A percentile compares a stretch with the other conserved stretches of the same genome.
phyloP scores from a whole-genome alignment of 2,329 filamentous ascomycete genomes.

The Penicillium sp. region DNA sequence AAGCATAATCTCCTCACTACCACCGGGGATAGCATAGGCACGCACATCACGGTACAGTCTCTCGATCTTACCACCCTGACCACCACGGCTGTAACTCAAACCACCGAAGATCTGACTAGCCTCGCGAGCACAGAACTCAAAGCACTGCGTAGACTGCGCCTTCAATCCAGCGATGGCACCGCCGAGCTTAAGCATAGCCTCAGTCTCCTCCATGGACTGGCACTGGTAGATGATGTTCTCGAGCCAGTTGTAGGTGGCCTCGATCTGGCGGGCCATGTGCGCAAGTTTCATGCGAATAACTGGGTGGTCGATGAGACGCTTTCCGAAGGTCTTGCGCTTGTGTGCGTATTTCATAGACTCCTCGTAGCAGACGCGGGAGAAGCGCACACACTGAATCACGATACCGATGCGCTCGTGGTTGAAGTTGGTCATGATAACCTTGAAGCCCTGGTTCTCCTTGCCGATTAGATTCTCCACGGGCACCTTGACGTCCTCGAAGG shows the following conservation, averaged over 20 bases:
- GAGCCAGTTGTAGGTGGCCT: slow-evolving; percentile 95
- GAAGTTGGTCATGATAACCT: slow-evolving; percentile 98
- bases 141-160: slow-evolving; percentile 89
- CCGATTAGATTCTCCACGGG: slow-evolving; percentile 98
- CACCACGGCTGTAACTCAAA: slow-evolving; percentile 84
- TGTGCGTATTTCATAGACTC: slow-evolving; percentile 95
- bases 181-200: slow-evolving; percentile 93
- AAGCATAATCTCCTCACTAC: slow-evolving; percentile 97
- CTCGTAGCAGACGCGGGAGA: slow-evolving; percentile 95
- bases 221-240: slow-evolving; percentile 95
- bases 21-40: slow-evolving; percentile 94
- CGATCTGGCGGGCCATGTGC: slow-evolving; percentile 97
- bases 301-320: slow-evolving; percentile 93
- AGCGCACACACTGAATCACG: slow-evolving; percentile 94
- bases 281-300: slow-evolving; percentile 97
- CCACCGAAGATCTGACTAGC: slow-evolving; percentile 97
- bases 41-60: slow-evolving; percentile 90
- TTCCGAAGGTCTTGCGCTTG: slow-evolving; percentile 95
- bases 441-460: slow-evolving; percentile 98
- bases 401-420: slow-evolving; percentile 99
- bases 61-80: slow-evolving; percentile 94
- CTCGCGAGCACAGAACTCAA: slow-evolving; percentile 96
- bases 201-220: slow-evolving; percentile 85
- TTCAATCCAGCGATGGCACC: slow-evolving; percentile 92
- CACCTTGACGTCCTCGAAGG: slow-evolving; percentile 98